Evolutionary conservation across 495 filamentous ascomycete genomes (phyloP).

Genomic region (Penicillium paxilli): DNA sequence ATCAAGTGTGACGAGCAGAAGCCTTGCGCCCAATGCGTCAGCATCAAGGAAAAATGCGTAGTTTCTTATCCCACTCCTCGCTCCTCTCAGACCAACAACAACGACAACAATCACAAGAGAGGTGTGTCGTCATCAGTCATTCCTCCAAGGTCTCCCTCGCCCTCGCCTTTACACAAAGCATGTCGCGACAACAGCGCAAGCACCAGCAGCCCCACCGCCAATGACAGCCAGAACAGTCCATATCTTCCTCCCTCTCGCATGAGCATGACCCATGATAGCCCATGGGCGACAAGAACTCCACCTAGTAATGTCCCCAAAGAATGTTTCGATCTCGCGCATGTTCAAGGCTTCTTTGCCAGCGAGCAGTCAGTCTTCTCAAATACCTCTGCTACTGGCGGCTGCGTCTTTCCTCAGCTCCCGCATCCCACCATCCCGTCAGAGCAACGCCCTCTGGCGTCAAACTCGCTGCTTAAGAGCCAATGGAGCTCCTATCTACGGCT

Average conservation of each 20-base stretch:
- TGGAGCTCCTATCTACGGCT: conserved; percentile 1
- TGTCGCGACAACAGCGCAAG: not conserved
- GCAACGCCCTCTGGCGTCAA: conserved; percentile 1
- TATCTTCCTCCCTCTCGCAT: not conserved
- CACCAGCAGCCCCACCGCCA: not conserved
- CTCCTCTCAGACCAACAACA: not conserved
- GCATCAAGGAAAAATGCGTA: conserved; percentile 4
- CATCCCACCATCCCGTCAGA: not conserved
- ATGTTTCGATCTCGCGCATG: conserved; percentile 1
- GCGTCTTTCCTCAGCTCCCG: conserved; percentile 4
- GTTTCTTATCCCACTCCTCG: conserved; percentile 1
- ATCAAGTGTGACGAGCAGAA: conserved; percentile 7
- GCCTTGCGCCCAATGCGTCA: conserved; percentile 1
- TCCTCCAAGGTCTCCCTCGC: not conserved
- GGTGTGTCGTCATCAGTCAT: not conserved
- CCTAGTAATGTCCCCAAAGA: not conserved
- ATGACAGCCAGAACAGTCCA: not conserved
- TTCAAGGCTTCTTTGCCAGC: conserved; percentile 2
- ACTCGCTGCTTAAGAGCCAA: not conserved
- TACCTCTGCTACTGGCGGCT: not conserved
- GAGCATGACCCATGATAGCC: not conserved
- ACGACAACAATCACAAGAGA: not conserved
- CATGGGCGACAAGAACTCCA: conserved; percentile 1
- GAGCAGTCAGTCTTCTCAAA: conserved; percentile 2
- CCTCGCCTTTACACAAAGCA: not conserved